These are phyloP conservation scores for Boletus tomentosulus DNA, from an alignment of 768 basidiomycete genomes.

Conservation along the genomic window DNA sequence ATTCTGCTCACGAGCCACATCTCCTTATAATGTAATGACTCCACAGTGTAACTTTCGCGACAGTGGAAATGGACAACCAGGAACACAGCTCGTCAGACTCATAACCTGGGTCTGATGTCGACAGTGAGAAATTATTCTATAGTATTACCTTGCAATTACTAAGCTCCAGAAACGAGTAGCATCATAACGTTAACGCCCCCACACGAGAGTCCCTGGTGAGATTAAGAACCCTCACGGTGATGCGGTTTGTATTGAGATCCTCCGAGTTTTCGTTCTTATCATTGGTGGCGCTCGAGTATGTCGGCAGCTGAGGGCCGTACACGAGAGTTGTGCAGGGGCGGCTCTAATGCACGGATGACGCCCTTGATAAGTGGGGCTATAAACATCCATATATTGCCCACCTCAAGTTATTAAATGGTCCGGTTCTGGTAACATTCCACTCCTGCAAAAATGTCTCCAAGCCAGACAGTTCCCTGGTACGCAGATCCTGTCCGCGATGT, in stretches of 20 bases:
- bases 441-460: neutral
- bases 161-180: neutral
- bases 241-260: neutral
- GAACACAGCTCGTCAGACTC: neutral
- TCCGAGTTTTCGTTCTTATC: too few species aligned
- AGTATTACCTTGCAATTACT: neutral
- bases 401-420: neutral
- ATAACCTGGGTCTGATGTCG: neutral
- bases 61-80: neutral
- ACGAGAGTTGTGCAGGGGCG: slow-evolving; percentile 4
- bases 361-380: neutral
- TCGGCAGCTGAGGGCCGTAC: neutral
- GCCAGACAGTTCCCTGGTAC: neutral
- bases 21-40: neutral
- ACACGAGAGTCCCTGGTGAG: neutral
- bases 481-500: slow-evolving; percentile 5
- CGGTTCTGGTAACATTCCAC: neutral
- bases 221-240: neutral
- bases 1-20: slow-evolving; percentile 9
- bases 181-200: neutral
- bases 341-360: neutral
- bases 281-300: neutral
- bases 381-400: neutral
- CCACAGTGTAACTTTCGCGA: neutral
- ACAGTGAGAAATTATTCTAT: neutral